Evolutionary conservation across 495 filamentous ascomycete genomes (phyloP).

Genomic region (Daldinia childiae): DNA sequence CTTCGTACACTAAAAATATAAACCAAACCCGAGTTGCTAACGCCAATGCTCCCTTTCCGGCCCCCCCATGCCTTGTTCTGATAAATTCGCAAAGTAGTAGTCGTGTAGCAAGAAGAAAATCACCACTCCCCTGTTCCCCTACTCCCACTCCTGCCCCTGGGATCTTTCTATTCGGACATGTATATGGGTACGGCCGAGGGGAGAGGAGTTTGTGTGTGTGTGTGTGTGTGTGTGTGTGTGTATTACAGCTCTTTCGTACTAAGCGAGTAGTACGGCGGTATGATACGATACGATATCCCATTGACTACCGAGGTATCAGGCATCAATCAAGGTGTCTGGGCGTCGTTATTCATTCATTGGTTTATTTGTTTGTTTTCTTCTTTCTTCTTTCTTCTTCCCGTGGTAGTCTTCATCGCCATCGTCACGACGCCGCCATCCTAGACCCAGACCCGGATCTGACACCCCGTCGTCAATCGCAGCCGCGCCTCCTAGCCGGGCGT

Average conservation of each 20-base stretch:
- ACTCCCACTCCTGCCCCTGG: neutral
- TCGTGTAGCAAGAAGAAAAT: neutral
- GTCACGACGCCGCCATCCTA: neutral
- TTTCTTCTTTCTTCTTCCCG: neutral
- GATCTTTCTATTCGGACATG: neutral
- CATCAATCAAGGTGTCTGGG: too few relatives aligned
- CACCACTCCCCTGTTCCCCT: neutral
- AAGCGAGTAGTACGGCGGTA: neutral
- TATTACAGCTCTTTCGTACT: neutral
- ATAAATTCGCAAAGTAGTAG: neutral
- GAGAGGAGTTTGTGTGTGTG: neutral
- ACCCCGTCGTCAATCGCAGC: neutral
- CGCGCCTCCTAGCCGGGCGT: conserved; percentile 25
- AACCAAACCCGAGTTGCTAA: conserved; percentile 23
- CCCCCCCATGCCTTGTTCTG: neutral
- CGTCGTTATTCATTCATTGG: too few relatives aligned
- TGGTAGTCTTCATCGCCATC: neutral
- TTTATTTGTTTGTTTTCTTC: neutral
- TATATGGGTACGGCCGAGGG: neutral
- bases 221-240: neutral
- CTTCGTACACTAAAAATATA: neutral
- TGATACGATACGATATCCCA: too few relatives aligned
- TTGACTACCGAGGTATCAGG: too few relatives aligned
- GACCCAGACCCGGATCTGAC: too few relatives aligned
- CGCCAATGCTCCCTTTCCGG: conserved; percentile 32